Evolutionary conservation across 2,329 filamentous ascomycete genomes (phyloP).

Genomic region (Leptographium flavum): DNA sequence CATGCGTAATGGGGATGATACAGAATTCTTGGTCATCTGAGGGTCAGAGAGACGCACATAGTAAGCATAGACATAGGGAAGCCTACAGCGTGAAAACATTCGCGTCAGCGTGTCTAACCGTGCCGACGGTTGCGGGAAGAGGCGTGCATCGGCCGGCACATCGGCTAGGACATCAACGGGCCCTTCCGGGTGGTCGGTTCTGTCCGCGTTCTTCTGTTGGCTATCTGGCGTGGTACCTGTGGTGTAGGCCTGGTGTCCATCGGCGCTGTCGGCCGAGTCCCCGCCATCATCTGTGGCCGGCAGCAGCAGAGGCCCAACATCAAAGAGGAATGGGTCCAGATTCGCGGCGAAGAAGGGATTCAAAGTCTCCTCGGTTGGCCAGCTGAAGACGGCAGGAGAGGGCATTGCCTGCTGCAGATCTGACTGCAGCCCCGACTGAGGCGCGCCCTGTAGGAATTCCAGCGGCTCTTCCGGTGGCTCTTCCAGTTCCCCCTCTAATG

Average conservation of each 20-base stretch:
- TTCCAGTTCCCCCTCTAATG: too few relatives aligned
- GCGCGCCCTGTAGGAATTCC: too few relatives aligned
- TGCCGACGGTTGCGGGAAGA: neutral
- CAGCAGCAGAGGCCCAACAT: neutral
- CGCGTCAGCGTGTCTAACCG: constrained; percentile 5
- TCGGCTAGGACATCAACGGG: too few relatives aligned
- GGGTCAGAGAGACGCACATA: neutral
- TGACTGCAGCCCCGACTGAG: too few relatives aligned
- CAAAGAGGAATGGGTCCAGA: neutral
- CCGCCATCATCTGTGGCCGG: too few relatives aligned
- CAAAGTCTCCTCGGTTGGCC: neutral
- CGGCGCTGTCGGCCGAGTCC: too few relatives aligned
- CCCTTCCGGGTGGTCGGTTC: neutral
- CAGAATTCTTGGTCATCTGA: constrained; percentile 21
- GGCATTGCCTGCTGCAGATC: neutral
- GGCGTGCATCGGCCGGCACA: too few relatives aligned
- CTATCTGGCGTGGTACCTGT: too few relatives aligned
- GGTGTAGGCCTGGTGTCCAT: too few relatives aligned
- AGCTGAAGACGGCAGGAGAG: neutral
- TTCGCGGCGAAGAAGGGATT: neutral
- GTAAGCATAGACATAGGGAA: neutral
- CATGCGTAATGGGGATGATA: constrained; percentile 18
- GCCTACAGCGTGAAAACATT: constrained; percentile 7
- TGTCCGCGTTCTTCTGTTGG: neutral
- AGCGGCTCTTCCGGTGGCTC: too few relatives aligned